Conservation (phyloP, 192 early-diverging fungal species). For the Phlyctochytrium planicorne region DNA sequence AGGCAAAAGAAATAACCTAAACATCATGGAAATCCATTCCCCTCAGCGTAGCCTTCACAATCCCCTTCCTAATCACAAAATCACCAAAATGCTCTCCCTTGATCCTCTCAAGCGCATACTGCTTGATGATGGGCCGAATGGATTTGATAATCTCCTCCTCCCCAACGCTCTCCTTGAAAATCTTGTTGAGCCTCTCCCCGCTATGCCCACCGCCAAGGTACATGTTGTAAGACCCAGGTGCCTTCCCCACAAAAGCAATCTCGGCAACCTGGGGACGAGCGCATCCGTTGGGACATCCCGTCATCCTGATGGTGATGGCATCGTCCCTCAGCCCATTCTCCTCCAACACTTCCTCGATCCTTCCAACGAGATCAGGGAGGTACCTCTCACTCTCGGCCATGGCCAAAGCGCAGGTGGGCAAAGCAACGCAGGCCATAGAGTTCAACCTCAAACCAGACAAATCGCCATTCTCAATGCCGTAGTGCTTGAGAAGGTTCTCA, state of each 20-base stretch:
- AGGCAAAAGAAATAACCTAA: constrained; percentile 4
- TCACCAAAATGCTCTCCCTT: constrained; percentile 90
- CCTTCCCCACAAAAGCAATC: constrained; percentile 95
- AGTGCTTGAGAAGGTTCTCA: constrained; percentile 71
- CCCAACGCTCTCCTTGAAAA: constrained; percentile 84
- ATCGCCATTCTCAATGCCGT: constrained; percentile 79
- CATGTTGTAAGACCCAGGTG: constrained; percentile 91
- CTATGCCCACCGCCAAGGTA: constrained; percentile 88
- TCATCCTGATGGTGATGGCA: constrained; percentile 95
- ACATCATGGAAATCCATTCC: constrained; percentile 31
- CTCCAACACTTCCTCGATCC: constrained; percentile 78
- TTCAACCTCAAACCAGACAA: constrained; percentile 80
- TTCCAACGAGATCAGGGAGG: constrained; percentile 77
- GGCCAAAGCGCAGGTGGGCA: constrained; percentile 91
- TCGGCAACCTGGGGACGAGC: constrained; percentile 92
- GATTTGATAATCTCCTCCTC: constrained; percentile 84
- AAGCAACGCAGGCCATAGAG: constrained; percentile 94
- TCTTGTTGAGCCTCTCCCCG: constrained; percentile 87
- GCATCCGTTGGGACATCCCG: constrained; percentile 98
- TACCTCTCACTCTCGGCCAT: constrained; percentile 99
- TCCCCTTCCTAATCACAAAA: constrained; percentile 86
- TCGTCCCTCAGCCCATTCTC: constrained; percentile 80
- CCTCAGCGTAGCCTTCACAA: constrained; percentile 51
- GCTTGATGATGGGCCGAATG: constrained; percentile 77
- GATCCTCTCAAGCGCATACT: constrained; percentile 69